phyloP scores from a whole-genome alignment of 192 early-diverging fungal species.

The Mortierella antarctica region DNA sequence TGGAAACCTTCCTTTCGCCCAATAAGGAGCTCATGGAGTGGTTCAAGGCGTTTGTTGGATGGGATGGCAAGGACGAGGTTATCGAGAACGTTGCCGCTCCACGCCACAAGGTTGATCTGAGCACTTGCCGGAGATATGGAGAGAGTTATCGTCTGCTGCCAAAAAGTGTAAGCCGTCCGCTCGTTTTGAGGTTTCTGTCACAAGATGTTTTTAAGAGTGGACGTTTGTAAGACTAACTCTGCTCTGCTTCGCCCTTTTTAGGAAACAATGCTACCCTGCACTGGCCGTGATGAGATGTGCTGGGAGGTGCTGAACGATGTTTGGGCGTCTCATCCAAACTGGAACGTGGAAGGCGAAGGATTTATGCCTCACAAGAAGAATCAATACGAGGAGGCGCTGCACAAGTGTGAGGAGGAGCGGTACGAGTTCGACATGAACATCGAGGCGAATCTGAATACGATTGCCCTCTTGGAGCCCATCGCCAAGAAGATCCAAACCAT shows the following conservation, averaged over 20 bases:
- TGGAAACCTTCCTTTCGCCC: slow-evolving; percentile 85
- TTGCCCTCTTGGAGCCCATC: slow-evolving; percentile 91
- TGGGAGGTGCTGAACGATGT: slow-evolving; percentile 97
- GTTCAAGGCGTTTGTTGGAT: slow-evolving; percentile 92
- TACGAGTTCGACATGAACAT: slow-evolving; percentile 98
- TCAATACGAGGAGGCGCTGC: slow-evolving; percentile 91
- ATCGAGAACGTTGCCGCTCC: slow-evolving; percentile 72
- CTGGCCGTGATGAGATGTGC: slow-evolving; percentile 92
- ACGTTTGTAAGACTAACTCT: not conserved
- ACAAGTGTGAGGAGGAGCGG: slow-evolving; percentile 94
- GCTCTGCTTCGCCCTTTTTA: slow-evolving; percentile 14
- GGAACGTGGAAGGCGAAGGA: slow-evolving; percentile 89
- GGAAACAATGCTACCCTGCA: slow-evolving; percentile 74
- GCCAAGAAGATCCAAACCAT: slow-evolving; percentile 86
- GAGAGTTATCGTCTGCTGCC: slow-evolving; percentile 81
- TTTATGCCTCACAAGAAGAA: slow-evolving; percentile 95
- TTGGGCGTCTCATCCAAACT: slow-evolving; percentile 94
- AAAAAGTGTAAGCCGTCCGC: slow-evolving; percentile 59
- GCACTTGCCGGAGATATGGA: slow-evolving; percentile 70
- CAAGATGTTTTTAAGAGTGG: not conserved
- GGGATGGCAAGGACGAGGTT: slow-evolving; percentile 78
- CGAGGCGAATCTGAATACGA: slow-evolving; percentile 91
- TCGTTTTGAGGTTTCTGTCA: not conserved
- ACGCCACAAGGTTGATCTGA: slow-evolving; percentile 71
- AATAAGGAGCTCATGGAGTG: slow-evolving; percentile 91